Evolutionary conservation across 2,329 filamentous ascomycete species (phyloP).

Genomic region (Colletotrichum nymphaeae): DNA sequence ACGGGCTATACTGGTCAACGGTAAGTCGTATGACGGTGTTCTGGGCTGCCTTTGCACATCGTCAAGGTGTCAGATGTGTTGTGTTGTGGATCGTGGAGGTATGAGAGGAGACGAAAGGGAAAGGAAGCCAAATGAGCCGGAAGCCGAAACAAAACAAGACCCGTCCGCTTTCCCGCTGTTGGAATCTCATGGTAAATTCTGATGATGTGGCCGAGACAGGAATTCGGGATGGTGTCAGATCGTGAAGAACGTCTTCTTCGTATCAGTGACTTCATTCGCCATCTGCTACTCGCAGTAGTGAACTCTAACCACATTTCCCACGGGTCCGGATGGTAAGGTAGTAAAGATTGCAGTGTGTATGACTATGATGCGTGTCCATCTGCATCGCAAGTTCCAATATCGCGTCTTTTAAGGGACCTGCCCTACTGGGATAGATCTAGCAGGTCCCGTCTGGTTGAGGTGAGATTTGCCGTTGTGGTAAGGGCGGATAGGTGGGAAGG

Average conservation of each 20-base stretch:
- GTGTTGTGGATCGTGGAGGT: neutral
- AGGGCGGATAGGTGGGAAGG: neutral
- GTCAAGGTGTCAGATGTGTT: too few species aligned
- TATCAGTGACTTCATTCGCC: constrained; percentile 15
- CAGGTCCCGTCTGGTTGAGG: neutral
- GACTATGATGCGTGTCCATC: neutral
- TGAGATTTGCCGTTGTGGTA: neutral
- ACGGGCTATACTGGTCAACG: neutral
- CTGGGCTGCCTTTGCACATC: neutral
- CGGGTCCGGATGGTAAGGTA: neutral
- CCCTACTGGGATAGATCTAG: neutral
- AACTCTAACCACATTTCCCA: constrained; percentile 4
- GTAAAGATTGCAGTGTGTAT: neutral
- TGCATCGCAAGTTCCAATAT: neutral
- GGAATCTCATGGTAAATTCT: neutral
- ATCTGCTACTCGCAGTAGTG: constrained; percentile 10
- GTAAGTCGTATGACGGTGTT: neutral
- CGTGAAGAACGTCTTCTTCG: neutral
- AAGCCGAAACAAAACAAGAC: neutral
- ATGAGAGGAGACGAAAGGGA: neutral
- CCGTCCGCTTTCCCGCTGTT: neutral
- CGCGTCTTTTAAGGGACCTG: constrained; percentile 7
- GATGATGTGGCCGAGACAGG: neutral
- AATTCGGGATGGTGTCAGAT: constrained; percentile 12
- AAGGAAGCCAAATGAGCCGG: neutral